Evolutionary conservation across 2,329 filamentous ascomycete genomes (phyloP).

Genomic region (Claviceps capensis): DNA sequence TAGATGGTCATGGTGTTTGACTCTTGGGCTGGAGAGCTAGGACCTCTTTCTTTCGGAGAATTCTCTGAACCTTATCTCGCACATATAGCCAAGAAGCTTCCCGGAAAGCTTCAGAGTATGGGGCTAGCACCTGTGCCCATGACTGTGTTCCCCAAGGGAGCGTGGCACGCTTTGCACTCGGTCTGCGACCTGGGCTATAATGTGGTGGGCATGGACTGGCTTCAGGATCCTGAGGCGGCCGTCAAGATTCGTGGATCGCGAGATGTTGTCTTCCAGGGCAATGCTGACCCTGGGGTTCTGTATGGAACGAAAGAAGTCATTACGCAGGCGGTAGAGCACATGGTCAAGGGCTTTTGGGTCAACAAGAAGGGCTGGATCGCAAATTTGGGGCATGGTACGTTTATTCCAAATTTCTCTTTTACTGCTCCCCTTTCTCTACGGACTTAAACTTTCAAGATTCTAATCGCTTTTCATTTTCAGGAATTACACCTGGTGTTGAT

Average conservation of each 20-base stretch:
- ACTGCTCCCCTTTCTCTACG: too few relatives aligned
- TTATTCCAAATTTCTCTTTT: neutral
- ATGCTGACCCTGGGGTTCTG: conserved; percentile 84
- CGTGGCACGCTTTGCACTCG: conserved; percentile 85
- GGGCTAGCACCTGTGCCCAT: conserved; percentile 75
- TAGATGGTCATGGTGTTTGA: conserved; percentile 95
- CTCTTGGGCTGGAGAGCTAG: conserved; percentile 92
- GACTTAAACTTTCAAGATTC: neutral
- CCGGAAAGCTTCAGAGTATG: conserved; percentile 57
- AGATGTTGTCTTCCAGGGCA: conserved; percentile 72
- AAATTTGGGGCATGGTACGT: conserved; percentile 78
- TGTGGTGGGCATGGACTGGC: conserved; percentile 89
- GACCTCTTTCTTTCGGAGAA: conserved; percentile 65
- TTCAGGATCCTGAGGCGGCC: conserved; percentile 76
- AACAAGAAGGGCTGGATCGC: conserved; percentile 91
- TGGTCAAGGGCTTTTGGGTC: conserved; percentile 72
- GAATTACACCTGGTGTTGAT: conserved; percentile 87
- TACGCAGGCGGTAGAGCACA: conserved; percentile 66
- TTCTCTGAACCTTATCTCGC: conserved; percentile 80
- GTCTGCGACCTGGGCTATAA: conserved; percentile 84
- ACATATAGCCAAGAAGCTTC: conserved; percentile 72
- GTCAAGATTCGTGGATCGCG: conserved; percentile 66
- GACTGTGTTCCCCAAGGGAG: conserved; percentile 96
- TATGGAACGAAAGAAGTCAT: conserved; percentile 78
- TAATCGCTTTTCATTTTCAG: conserved; percentile 27